These are phyloP conservation scores for Verbascum thapsus DNA, from an alignment of 257 asterid species.

Conservation along the genomic window DNA sequence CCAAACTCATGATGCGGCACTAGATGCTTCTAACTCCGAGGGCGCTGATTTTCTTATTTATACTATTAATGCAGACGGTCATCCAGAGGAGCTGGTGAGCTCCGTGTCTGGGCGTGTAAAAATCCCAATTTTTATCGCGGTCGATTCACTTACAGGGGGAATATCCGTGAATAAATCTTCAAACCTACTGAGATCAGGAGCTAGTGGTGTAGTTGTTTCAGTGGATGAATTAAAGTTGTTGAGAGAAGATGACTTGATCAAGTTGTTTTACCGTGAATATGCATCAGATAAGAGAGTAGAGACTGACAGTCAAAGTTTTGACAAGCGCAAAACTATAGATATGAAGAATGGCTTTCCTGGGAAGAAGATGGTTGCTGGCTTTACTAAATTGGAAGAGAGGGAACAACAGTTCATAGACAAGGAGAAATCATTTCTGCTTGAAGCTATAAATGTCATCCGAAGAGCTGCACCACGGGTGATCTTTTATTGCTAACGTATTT, in stretches of 20 bases:
- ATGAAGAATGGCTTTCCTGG: slow-evolving; percentile 63
- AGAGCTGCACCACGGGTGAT: slow-evolving; percentile 96
- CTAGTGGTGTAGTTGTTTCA: slow-evolving; percentile 79
- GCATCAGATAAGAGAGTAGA: slow-evolving; percentile 39
- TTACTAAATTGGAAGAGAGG: slow-evolving; percentile 60
- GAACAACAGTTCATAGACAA: slow-evolving; percentile 60
- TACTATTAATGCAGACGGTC: slow-evolving; percentile 35
- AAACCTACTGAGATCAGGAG: slow-evolving; percentile 61
- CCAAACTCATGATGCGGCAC: slow-evolving; percentile 66
- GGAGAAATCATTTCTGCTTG: slow-evolving; percentile 66
- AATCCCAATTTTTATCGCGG: slow-evolving; percentile 69
- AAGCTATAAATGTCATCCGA: slow-evolving; percentile 63
- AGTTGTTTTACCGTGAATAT: slow-evolving; percentile 41
- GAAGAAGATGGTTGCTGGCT: slow-evolving; percentile 54
- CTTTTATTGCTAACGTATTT: slow-evolving; percentile 58
- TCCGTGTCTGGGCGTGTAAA: slow-evolving; percentile 56
- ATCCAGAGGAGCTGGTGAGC: slow-evolving; percentile 50
- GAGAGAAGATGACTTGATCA: slow-evolving; percentile 46
- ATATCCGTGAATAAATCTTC: slow-evolving; percentile 38
- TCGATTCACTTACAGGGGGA: slow-evolving; percentile 49
- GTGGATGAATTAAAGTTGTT: slow-evolving; percentile 54
- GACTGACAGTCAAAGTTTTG: slow-evolving; percentile 37
- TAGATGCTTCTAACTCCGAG: slow-evolving; percentile 79
- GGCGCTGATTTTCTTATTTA: slow-evolving; percentile 93
- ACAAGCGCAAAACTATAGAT: slow-evolving; percentile 33